A percentile compares a stretch with the other conserved stretches of the same genome.
These are phyloP conservation scores for Penicillium sp. DNA, from an alignment of 2,329 filamentous ascomycete genomes.

Conservation along the genomic window DNA sequence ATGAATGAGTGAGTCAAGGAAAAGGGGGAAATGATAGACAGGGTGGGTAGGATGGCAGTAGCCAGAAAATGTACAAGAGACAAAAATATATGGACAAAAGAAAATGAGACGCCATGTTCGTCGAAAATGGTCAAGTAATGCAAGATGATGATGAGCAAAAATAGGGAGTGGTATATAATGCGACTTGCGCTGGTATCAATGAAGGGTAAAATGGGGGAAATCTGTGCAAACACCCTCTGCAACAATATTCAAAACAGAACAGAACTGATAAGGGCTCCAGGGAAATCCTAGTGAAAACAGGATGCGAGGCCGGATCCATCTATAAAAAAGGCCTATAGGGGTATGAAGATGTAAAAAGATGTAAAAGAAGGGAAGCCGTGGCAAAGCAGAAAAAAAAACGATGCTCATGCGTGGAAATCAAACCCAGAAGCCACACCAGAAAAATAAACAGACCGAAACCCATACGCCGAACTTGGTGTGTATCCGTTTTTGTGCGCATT, in stretches of 20 bases:
- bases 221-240: conserved; percentile 19
- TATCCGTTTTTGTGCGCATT: conserved; percentile 24
- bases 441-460: conserved; percentile 26
- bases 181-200: conserved; percentile 38
- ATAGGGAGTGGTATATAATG: conserved; percentile 26
- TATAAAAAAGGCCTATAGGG: conserved; percentile 40
- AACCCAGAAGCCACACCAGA: conserved; percentile 24
- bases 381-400: neutral
- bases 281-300: conserved; percentile 26
- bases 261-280: conserved; percentile 24
- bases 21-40: conserved; percentile 10
- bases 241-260: conserved; percentile 9
- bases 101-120: conserved; percentile 23
- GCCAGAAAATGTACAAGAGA: conserved; percentile 26
- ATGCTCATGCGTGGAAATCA: conserved; percentile 9
- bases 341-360: conserved; percentile 38
- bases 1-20: conserved; percentile 1
- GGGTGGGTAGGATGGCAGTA: conserved; percentile 16
- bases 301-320: conserved; percentile 37
- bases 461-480: conserved; percentile 32
- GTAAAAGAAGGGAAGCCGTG: conserved; percentile 11
- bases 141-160: conserved; percentile 4
- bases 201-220: conserved; percentile 21
- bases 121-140: conserved; percentile 13
- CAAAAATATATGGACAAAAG: conserved; percentile 22